Evolutionary conservation across 2,329 filamentous ascomycete genomes (phyloP).

Genomic region (Diaporthe longicolla): DNA sequence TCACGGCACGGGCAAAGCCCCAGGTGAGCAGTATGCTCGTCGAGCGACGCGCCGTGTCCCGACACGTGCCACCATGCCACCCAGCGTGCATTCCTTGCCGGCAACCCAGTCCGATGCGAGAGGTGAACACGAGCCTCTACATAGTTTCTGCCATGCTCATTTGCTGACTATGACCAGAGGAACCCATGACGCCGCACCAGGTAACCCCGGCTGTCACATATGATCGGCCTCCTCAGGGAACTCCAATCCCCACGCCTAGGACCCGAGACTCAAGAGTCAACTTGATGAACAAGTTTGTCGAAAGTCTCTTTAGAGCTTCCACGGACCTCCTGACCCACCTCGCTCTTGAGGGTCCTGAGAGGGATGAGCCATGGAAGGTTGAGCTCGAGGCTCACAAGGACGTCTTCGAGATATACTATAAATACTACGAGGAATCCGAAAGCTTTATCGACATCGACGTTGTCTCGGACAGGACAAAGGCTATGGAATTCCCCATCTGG

Average conservation of each 20-base stretch:
- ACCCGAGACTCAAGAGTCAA: constrained; percentile 36
- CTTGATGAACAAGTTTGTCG: constrained; percentile 43
- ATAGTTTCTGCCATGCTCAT: background rate
- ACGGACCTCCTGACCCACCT: constrained; percentile 37
- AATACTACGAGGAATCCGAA: constrained; percentile 28
- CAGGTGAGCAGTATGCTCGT: constrained; percentile 35
- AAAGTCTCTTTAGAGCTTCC: constrained; percentile 31
- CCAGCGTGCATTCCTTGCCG: constrained; percentile 26
- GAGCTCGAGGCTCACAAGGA: constrained; percentile 38
- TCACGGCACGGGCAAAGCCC: constrained; percentile 20
- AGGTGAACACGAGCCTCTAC: constrained; percentile 25
- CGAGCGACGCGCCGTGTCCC: constrained; percentile 31
- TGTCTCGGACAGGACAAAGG: constrained; percentile 34
- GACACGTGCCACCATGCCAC: constrained; percentile 24
- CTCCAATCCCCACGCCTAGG: constrained; percentile 33
- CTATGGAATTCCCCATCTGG: constrained; percentile 25
- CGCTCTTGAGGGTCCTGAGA: constrained; percentile 22
- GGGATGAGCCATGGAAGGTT: constrained; percentile 36
- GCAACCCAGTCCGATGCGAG: constrained; percentile 8
- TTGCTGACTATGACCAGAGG: constrained; percentile 30
- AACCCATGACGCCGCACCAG: constrained; percentile 36
- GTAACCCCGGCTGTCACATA: constrained; percentile 28
- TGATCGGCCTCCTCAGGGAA: constrained; percentile 5
- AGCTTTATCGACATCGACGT: constrained; percentile 37
- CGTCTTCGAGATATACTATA: constrained; percentile 34